Evolutionary conservation across 441 rosid genomes (phyloP).

Genomic region (Syzygium syzygioides): DNA sequence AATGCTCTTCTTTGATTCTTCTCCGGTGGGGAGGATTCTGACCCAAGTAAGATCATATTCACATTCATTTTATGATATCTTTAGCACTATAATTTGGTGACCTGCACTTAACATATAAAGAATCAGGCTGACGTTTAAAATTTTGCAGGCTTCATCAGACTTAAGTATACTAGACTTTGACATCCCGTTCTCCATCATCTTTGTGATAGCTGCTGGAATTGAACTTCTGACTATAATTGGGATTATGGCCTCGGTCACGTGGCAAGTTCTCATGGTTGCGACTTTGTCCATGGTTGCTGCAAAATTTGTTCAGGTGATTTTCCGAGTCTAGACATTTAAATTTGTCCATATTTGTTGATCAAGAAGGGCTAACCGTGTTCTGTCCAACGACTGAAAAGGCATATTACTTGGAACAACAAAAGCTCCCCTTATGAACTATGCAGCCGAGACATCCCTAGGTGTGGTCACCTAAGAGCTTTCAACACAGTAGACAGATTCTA

Average conservation of each 20-base stretch:
- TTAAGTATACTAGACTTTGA: slow-evolving; percentile 69
- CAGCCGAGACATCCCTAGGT: slow-evolving; percentile 79
- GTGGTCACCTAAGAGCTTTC: slow-evolving; percentile 80
- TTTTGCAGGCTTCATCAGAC: slow-evolving; percentile 82
- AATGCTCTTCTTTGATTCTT: slow-evolving; percentile 80
- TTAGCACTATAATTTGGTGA: not conserved
- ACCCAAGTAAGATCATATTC: slow-evolving; percentile 51
- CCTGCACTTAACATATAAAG: not conserved
- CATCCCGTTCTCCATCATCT: slow-evolving; percentile 55
- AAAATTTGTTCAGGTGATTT: slow-evolving; percentile 60
- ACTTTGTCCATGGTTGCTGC: slow-evolving; percentile 49
- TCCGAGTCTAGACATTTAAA: not conserved
- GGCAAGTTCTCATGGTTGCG: slow-evolving; percentile 83
- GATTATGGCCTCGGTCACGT: slow-evolving; percentile 74
- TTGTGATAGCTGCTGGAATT: slow-evolving; percentile 29
- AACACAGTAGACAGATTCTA: slow-evolving; percentile 57
- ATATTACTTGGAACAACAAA: slow-evolving; percentile 86
- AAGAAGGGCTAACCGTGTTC: not conserved
- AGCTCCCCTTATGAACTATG: slow-evolving; percentile 82
- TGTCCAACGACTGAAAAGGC: slow-evolving; percentile 25
- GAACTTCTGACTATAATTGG: slow-evolving; percentile 48
- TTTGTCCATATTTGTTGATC: not conserved
- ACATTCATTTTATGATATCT: not conserved
- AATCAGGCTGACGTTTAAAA: not conserved
- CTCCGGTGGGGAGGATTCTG: slow-evolving; percentile 82